A percentile compares a stretch with the other conserved stretches of the same genome.
Conservation (phyloP, 352 stramenopile genomes). For the Globisporangium barbulae region DNA sequence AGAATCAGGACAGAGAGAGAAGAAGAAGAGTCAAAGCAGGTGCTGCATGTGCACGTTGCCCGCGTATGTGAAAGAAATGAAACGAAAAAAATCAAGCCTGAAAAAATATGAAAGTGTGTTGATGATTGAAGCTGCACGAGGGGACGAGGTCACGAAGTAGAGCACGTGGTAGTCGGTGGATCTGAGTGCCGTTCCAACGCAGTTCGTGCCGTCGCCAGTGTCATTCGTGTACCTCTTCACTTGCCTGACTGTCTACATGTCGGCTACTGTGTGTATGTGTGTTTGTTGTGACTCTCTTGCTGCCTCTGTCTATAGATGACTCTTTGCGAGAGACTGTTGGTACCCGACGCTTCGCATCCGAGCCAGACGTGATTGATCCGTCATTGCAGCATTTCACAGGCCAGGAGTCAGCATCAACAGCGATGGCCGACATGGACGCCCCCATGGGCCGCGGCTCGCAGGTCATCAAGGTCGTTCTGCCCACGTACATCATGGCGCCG, state of each 20-base stretch:
- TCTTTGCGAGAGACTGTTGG: not conserved
- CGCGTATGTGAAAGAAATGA: conserved; percentile 14
- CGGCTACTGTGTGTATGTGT: not conserved
- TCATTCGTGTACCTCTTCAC: too few species aligned
- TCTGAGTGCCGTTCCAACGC: too few species aligned
- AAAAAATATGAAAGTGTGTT: not conserved
- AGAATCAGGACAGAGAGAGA: not conserved
- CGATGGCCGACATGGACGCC: conserved; percentile 48
- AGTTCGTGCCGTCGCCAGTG: too few species aligned
- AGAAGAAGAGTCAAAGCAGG: not conserved
- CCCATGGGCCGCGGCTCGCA: conserved; percentile 37
- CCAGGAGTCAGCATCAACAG: not conserved
- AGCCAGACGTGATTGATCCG: not conserved
- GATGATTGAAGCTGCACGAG: not conserved
- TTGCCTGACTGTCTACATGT: too few species aligned
- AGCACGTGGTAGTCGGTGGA: not conserved
- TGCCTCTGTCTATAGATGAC: not conserved
- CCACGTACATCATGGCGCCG: conserved; percentile 81
- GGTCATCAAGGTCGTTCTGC: conserved; percentile 81
- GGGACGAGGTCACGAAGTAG: not conserved
- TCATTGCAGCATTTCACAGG: not conserved
- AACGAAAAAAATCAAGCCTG: conserved; percentile 7
- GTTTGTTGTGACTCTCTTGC: too few species aligned
- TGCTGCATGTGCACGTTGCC: not conserved
- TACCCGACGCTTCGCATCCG: not conserved